Percentiles rank a stretch among this genome's conserved stretches.
phyloP scores from a whole-genome alignment of 1,284 basidiomycete species.

The Fomitiporia mediterranea region DNA sequence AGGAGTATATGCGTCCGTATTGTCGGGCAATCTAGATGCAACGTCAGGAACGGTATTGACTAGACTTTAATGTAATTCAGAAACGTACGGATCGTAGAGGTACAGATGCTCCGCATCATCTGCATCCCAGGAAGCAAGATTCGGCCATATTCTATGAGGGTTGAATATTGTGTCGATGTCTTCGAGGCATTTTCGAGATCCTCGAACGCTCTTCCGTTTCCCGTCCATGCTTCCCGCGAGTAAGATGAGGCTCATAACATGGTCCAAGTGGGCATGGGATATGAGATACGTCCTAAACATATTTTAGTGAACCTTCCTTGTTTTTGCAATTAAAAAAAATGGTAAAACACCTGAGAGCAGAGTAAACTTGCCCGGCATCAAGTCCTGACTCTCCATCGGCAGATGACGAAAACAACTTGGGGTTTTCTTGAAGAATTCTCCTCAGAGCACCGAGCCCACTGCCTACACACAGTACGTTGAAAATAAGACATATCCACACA shows the following conservation, averaged over 20 bases:
- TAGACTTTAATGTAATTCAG: conserved; percentile 32
- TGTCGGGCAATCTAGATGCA: conserved; percentile 3
- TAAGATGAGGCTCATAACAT: conserved; percentile 70
- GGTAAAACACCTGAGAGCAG: conserved; percentile 46
- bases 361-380: conserved; percentile 50
- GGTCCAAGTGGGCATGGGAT: conserved; percentile 81
- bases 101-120: conserved; percentile 50
- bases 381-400: conserved; percentile 21
- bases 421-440: conserved; percentile 46
- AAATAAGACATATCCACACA: not conserved
- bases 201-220: conserved; percentile 60
- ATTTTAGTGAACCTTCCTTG: too few relatives aligned
- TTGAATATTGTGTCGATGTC: conserved; percentile 70
- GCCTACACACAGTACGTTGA: conserved; percentile 47
- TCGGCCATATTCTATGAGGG: conserved; percentile 77
- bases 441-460: conserved; percentile 66
- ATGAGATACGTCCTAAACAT: conserved; percentile 61
- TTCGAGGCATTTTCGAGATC: conserved; percentile 54
- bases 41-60: not conserved
- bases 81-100: conserved; percentile 53
- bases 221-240: conserved; percentile 69
- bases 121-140: conserved; percentile 70
- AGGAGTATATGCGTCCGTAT: conserved; percentile 40
- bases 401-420: conserved; percentile 43
- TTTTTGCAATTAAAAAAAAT: too few relatives aligned